These are phyloP conservation scores for Claviceps sp. DNA, from an alignment of 2,329 filamentous ascomycete species.

Conservation along the genomic window DNA sequence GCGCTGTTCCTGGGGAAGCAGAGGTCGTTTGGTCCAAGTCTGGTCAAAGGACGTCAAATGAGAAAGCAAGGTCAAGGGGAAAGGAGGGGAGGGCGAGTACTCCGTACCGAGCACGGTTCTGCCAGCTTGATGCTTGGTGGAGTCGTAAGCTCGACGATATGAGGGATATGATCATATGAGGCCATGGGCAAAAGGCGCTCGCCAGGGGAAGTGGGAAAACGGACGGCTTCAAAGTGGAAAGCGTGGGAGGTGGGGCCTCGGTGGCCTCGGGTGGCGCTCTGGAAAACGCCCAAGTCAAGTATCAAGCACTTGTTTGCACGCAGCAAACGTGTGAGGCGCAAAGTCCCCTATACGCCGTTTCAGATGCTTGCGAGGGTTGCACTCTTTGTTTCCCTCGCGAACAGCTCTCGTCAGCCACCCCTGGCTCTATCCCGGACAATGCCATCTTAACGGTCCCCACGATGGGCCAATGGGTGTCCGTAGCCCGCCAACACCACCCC, in stretches of 20 bases:
- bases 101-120: not conserved
- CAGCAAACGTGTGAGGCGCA: not conserved
- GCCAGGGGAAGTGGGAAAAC: slow-evolving; percentile 3
- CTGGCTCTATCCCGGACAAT: not conserved
- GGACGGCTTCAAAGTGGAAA: not conserved
- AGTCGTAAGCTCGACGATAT: not conserved
- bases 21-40: too few species aligned
- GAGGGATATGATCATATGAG: not conserved
- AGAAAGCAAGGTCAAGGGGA: too few species aligned
- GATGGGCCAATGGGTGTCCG: not conserved
- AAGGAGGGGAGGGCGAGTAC: too few species aligned
- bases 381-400: not conserved
- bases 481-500: not conserved
- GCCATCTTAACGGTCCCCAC: not conserved
- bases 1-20: too few species aligned
- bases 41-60: too few species aligned
- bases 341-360: slow-evolving; percentile 4
- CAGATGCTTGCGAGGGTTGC: not conserved
- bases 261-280: too few species aligned
- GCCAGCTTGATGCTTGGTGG: not conserved
- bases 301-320: not conserved
- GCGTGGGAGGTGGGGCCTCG: not conserved
- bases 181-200: not conserved
- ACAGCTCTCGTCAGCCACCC: not conserved
- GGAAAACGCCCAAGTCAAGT: not conserved